Conservation (phyloP, 192 early-diverging fungal genomes). For the Chytriomyces hyalinus region DNA sequence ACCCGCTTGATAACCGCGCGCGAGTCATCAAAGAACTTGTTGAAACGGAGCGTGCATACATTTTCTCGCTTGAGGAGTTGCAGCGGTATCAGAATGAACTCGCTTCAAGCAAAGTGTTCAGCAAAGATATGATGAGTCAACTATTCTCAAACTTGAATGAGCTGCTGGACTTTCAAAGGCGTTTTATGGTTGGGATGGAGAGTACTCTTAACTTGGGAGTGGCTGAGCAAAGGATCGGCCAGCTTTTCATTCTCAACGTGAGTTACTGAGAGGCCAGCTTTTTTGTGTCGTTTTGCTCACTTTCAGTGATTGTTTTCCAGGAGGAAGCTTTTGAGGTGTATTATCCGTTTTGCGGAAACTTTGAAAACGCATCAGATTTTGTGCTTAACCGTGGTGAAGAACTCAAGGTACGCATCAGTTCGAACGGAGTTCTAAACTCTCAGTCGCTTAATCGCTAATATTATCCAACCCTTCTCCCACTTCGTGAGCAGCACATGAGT, state of each 20-base stretch:
- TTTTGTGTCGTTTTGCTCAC: neutral
- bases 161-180: conserved; percentile 94
- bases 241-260: conserved; percentile 79
- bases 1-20: conserved; percentile 85
- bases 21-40: conserved; percentile 86
- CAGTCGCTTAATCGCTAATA: conserved; percentile 64
- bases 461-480: conserved; percentile 48
- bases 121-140: conserved; percentile 76
- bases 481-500: conserved; percentile 1
- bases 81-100: conserved; percentile 49
- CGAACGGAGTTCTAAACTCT: neutral
- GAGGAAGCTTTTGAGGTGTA: conserved; percentile 70
- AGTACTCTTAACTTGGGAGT: conserved; percentile 67
- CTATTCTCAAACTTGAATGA: conserved; percentile 94
- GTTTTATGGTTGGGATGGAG: conserved; percentile 92
- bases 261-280: neutral
- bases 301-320: conserved; percentile 15
- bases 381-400: conserved; percentile 43
- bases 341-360: conserved; percentile 93
- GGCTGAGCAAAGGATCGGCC: conserved; percentile 88
- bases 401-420: conserved; percentile 59
- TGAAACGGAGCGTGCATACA: conserved; percentile 92
- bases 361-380: conserved; percentile 54
- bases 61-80: conserved; percentile 85
- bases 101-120: conserved; percentile 67